Percentiles rank a stretch among this genome's conserved stretches.
phyloP scores from a whole-genome alignment of 2,329 filamentous ascomycete genomes.

The Cladosporium sp. region DNA sequence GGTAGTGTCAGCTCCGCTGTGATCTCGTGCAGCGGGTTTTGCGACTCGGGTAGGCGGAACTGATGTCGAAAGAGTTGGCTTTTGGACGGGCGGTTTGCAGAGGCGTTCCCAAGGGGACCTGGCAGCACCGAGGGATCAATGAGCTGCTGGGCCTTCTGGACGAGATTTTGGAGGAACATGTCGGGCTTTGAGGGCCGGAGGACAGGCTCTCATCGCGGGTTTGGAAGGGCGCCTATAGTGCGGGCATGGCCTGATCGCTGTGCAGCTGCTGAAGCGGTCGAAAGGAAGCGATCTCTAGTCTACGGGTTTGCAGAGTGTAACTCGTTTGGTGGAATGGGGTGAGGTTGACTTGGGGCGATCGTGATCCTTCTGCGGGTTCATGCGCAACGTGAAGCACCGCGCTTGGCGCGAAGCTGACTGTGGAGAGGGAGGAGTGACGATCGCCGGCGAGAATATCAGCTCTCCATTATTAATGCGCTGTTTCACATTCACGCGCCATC shows the following conservation, averaged over 20 bases:
- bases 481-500: no score
- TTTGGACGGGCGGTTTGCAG: slow-evolving; percentile 82
- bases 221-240: slow-evolving; percentile 1
- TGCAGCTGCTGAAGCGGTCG: background rate
- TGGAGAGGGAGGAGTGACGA: background rate
- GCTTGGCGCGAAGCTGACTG: background rate
- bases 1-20: slow-evolving; percentile 86
- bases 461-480: no score
- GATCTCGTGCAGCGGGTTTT: slow-evolving; percentile 93
- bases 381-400: background rate
- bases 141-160: slow-evolving; percentile 91
- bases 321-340: background rate
- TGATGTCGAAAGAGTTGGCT: slow-evolving; percentile 89
- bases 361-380: background rate
- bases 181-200: slow-evolving; percentile 13
- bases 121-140: slow-evolving; percentile 79
- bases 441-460: background rate
- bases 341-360: background rate
- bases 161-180: slow-evolving; percentile 70
- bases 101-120: slow-evolving; percentile 50
- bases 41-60: slow-evolving; percentile 87
- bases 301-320: background rate
- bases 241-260: slow-evolving; percentile 6
- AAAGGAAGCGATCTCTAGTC: background rate
- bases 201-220: slow-evolving; percentile 9